Base-by-base conservation (phyloP, 1,284 basidiomycete genomes). In the Tausonia pullulans region DNA sequence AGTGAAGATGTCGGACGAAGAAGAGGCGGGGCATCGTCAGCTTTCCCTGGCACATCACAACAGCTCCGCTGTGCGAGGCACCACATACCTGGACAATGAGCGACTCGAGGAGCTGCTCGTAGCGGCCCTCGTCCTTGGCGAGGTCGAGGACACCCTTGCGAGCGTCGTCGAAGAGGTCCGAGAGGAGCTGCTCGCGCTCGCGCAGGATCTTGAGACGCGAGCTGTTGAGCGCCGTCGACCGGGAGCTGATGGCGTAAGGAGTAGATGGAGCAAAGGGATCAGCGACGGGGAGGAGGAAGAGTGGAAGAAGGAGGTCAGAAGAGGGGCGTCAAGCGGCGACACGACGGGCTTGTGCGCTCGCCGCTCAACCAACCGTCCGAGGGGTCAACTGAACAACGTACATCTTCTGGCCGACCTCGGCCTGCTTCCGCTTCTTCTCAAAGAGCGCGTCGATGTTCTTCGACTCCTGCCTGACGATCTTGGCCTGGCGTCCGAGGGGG, bases 161-260 rank as follows among this genome's bases (percentile, higher is more conserved):
- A 1, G 92, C 84, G 3, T 84, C 81, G 13, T 83, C 78, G 76
- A 99, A 98, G 65, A 98, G 84, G 64, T 88, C 85, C 72, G 96
- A 88, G 3, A 98, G 81, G 68, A 94, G 85, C 74, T 97, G 90
- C 76, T 98, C 95, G 61, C 94, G 86, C 67, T 87, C 84, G 74
- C 95, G 89, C 16, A 98, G 84, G 43, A 98, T 82, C 75, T 84
- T 86, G 71, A 99, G 82, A 62, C 96, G 90, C 5, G 94, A 92
- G 74, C 90, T 91, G 83, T 98, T 98, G 71, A 92, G 96, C 68
- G 94, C 82, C 49, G 90, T 98, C 3, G 95, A 98, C 75, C 96
- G 90, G 5, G 92, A 86, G 72, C 95, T 98, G 74, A 41, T 8
- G 40, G 44, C 7, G 41, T 51, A 3, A 41, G 5, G 13, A 6